These are phyloP conservation scores for Chaetoscypha palmicola DNA, from an alignment of 2,329 filamentous ascomycete genomes.

Conservation along the genomic window DNA sequence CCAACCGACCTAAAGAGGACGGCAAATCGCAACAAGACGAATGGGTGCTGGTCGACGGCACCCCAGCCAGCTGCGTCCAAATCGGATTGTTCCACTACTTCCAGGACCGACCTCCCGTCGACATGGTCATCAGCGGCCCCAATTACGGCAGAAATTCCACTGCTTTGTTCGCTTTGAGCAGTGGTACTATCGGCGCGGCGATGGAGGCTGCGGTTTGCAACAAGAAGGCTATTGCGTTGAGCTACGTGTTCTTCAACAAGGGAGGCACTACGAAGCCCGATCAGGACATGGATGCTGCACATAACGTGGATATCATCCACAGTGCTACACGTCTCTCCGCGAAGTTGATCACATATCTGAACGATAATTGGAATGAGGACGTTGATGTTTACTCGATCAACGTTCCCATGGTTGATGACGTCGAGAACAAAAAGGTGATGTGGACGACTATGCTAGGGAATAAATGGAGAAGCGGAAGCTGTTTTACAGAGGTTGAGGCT, in stretches of 20 bases:
- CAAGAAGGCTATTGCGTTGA: conserved; percentile 69
- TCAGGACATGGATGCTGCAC: conserved; percentile 38
- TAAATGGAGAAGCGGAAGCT: conserved; percentile 76
- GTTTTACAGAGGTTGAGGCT: conserved; percentile 74
- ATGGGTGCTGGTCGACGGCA: conserved; percentile 77
- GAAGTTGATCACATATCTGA: conserved; percentile 71
- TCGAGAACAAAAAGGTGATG: conserved; percentile 65
- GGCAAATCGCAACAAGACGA: conserved; percentile 54
- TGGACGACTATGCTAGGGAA: conserved; percentile 88
- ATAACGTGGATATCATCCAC: conserved; percentile 74
- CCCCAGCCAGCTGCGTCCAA: conserved; percentile 73
- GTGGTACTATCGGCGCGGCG: conserved; percentile 70
- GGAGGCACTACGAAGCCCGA: conserved; percentile 36
- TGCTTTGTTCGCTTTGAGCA: conserved; percentile 69
- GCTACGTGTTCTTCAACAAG: conserved; percentile 81
- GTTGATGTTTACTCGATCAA: conserved; percentile 90
- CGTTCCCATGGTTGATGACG: conserved; percentile 72
- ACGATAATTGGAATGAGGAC: conserved; percentile 63
- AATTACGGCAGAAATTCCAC: conserved; percentile 82
- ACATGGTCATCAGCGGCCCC: conserved; percentile 71
- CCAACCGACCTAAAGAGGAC: conserved; percentile 48
- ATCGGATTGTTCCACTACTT: conserved; percentile 79
- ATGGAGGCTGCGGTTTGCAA: conserved; percentile 70
- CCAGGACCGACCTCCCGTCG: conserved; percentile 60
- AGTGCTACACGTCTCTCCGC: conserved; percentile 70